Evolutionary conservation across 2,329 filamentous ascomycete species (phyloP).

Genomic region (Diaporthe capsici): DNA sequence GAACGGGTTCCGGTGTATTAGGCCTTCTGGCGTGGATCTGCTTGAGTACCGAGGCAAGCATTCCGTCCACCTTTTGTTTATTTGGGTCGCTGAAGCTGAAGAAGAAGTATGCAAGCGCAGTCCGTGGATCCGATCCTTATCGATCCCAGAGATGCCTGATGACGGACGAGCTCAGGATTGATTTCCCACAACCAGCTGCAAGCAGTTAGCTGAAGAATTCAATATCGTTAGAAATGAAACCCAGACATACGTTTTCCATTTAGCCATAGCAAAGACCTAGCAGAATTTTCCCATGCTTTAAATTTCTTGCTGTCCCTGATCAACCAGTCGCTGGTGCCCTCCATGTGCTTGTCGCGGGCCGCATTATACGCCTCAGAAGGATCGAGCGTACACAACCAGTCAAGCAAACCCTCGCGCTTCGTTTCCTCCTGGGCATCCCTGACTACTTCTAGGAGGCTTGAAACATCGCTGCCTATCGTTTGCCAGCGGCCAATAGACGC

Average conservation of each 20-base stretch:
- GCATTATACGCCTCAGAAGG: slow-evolving; percentile 4
- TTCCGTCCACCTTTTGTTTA: slow-evolving; percentile 41
- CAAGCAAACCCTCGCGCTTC: not conserved
- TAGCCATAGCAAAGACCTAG: not conserved
- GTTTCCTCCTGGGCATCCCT: not conserved
- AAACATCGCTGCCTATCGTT: not conserved
- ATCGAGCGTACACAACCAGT: slow-evolving; percentile 5
- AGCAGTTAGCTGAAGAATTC: not conserved
- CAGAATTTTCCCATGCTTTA: not conserved
- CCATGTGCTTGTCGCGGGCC: not conserved
- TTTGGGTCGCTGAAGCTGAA: slow-evolving; percentile 44
- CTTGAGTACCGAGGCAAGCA: slow-evolving; percentile 45
- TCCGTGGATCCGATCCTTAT: not conserved
- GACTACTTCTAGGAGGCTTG: not conserved
- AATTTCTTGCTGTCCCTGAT: not conserved
- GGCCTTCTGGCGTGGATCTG: not conserved
- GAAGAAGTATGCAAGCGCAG: slow-evolving; percentile 45
- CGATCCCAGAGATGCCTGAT: not conserved
- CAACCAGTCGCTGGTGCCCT: not conserved
- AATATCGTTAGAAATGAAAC: too few species aligned
- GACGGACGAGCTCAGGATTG: slow-evolving; percentile 13
- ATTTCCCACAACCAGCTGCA: not conserved
- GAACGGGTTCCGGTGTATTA: not conserved
- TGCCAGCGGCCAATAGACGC: not conserved
- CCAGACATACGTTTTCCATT: not conserved